Evolutionary conservation across 1,139 yeast species (phyloP).

Genomic region (Debaryomyces robertsiae): DNA sequence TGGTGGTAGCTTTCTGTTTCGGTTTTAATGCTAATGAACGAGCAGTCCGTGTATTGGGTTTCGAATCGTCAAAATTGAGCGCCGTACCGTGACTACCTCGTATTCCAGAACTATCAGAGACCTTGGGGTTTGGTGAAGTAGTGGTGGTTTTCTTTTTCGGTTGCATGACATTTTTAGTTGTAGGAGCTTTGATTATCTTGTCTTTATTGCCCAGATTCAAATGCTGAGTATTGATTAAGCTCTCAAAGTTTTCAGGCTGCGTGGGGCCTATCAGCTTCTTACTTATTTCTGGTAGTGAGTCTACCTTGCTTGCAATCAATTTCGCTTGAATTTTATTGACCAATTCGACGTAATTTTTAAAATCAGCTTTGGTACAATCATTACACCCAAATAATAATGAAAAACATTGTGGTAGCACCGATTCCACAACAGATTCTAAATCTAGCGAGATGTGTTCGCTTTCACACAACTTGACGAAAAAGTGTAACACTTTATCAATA

Average conservation of each 20-base stretch:
- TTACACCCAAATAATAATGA: constrained; percentile 44
- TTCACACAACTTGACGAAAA: constrained; percentile 50
- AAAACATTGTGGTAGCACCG: constrained; percentile 41
- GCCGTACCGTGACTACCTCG: constrained; percentile 1
- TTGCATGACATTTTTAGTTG: constrained; percentile 18
- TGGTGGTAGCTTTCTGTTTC: constrained; percentile 9
- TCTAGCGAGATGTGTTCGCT: constrained; percentile 42
- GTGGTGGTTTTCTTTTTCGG: constrained; percentile 14
- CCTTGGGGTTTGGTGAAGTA: too few relatives aligned
- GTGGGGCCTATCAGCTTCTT: background rate
- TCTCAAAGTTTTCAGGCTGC: constrained; percentile 25
- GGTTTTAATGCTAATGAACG: constrained; percentile 18
- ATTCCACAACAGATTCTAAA: constrained; percentile 39
- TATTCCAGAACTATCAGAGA: background rate
- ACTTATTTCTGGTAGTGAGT: constrained; percentile 25
- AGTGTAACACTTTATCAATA: constrained; percentile 54
- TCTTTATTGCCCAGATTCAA: constrained; percentile 34
- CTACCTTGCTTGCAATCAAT: constrained; percentile 32
- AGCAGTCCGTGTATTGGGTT: constrained; percentile 4
- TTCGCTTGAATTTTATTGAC: constrained; percentile 33
- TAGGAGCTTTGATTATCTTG: constrained; percentile 27
- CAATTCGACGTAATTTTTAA: constrained; percentile 30
- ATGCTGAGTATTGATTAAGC: constrained; percentile 38
- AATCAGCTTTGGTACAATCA: constrained; percentile 43
- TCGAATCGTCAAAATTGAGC: background rate